A percentile compares a stretch with the other conserved stretches of the same genome.
phyloP scores from a whole-genome alignment of 2,329 filamentous ascomycete species.

The Zymoseptoria pseudotritici region DNA sequence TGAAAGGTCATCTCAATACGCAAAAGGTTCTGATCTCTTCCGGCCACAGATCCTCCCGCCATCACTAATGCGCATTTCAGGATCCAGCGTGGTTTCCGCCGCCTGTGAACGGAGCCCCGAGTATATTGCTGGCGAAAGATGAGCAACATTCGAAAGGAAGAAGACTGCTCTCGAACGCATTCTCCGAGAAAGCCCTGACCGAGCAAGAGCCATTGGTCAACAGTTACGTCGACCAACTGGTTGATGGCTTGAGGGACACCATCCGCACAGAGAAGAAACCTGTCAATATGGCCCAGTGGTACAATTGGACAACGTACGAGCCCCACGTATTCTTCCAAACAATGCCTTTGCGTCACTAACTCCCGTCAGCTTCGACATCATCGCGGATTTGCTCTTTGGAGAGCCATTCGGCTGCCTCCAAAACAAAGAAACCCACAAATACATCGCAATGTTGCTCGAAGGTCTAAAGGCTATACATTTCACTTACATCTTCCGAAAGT shows the following conservation, averaged over 20 bases:
- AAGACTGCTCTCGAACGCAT: conserved; percentile 34
- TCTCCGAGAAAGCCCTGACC: conserved; percentile 36
- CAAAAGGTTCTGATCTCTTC: conserved; percentile 23
- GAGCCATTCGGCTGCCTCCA: conserved; percentile 24
- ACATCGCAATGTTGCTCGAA: conserved; percentile 20
- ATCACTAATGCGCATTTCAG: neutral
- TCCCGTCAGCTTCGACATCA: conserved; percentile 25
- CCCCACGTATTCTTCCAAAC: neutral
- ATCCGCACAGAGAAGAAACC: conserved; percentile 2
- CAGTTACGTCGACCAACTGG: conserved; percentile 34
- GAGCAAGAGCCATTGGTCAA: conserved; percentile 36
- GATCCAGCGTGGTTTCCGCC: conserved; percentile 29
- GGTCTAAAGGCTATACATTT: conserved; percentile 23
- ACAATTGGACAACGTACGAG: conserved; percentile 28
- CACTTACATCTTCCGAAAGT: conserved; percentile 21
- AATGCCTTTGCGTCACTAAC: neutral
- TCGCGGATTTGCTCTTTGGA: conserved; percentile 19
- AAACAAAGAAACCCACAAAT: conserved; percentile 20
- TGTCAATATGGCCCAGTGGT: conserved; percentile 26
- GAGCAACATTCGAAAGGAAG: conserved; percentile 34
- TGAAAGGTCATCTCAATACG: conserved; percentile 28
- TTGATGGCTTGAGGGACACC: conserved; percentile 31
- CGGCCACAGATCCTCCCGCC: neutral
- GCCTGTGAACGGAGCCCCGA: conserved; percentile 26
- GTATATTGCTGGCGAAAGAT: conserved; percentile 30